Base-by-base conservation (phyloP, 345 rosid genomes). In the Mangifera indica region DNA sequence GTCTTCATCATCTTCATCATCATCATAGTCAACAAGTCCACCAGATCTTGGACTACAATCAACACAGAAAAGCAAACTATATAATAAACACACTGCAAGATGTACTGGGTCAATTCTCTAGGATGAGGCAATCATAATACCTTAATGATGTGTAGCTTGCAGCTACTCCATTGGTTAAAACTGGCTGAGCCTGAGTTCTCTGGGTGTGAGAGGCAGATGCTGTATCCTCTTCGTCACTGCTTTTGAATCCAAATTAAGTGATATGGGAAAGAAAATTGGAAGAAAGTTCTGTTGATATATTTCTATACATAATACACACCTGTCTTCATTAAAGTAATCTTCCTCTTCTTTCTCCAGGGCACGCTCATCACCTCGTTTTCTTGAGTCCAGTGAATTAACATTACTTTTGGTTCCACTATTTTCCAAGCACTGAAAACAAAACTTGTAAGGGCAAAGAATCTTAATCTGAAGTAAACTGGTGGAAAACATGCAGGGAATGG, bases 281-380 rank as follows among this genome's bases (percentile, higher is more conserved):
- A 14, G 26, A 48, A 59, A 29, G 18, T 42, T 45, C 14, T 34
- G 52, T 12, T 72, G 60, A 42, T 48, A 24, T 17, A 29, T 57
- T 25, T 51, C 4, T 40, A 45, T 48, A 72, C 21, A 26, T 17
- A 61, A 49, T 14, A 69, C 67, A 60, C 58, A 96, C 98, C 97
- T 96, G 79, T 92, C 93, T 76, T 84, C 97, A n/a, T 93, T 95
- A 77, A 96, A 96, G 79, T 93, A 96, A 73, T 96, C 99, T 80
- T 93, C 95, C 85, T 93, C 99, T 78, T 96, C 99, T 84, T 96
- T 96, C 72, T 93, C 98, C 65, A 85, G 70, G 21, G 96, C 96
- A 32, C 97, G 96, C 78, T 88, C 98, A 68, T 96, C 99, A 29
- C 75, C 69, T 64, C 93, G 77, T 78, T 83, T 91, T 72, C 97